These are phyloP conservation scores for Flammula alnicola DNA, from an alignment of 1,284 basidiomycete species.

Conservation along the genomic window DNA sequence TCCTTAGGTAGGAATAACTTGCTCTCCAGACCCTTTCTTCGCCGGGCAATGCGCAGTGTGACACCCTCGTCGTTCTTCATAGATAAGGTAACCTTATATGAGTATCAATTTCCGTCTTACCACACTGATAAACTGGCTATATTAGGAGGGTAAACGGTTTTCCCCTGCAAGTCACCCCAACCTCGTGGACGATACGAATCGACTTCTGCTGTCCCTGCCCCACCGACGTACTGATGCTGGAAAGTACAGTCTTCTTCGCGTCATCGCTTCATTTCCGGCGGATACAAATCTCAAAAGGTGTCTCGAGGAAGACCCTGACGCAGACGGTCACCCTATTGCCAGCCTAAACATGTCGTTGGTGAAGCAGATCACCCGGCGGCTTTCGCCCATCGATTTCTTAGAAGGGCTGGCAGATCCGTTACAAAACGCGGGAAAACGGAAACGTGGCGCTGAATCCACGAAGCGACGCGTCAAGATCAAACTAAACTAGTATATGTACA, in stretches of 20 bases:
- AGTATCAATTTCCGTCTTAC: background rate
- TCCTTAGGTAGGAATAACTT: conserved; percentile 34
- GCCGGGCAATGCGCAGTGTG: conserved; percentile 41
- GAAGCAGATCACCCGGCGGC: conserved; percentile 36
- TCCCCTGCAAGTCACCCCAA: conserved; percentile 34
- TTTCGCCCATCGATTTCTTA: conserved; percentile 39
- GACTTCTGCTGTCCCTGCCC: conserved; percentile 32
- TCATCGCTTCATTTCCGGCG: conserved; percentile 43
- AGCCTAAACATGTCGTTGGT: conserved; percentile 41
- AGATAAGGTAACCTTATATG: conserved; percentile 34
- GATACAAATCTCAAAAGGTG: conserved; percentile 39
- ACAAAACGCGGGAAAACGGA: conserved; percentile 24
- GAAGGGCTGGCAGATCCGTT: conserved; percentile 30
- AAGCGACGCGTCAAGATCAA: conserved; percentile 28
- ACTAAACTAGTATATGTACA: conserved; percentile 16
- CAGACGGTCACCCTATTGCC: conserved; percentile 40
- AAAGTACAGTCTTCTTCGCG: conserved; percentile 40
- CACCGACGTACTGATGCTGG: conserved; percentile 37
- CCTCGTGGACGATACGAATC: conserved; percentile 31
- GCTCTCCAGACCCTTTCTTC: conserved; percentile 34
- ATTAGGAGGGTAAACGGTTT: conserved; percentile 39
- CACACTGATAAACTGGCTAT: conserved; percentile 1
- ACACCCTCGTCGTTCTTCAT: conserved; percentile 42
- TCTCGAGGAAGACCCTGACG: conserved; percentile 38
- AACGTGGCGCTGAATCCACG: conserved; percentile 22